Evolutionary conservation across 2,329 filamentous ascomycete genomes (phyloP).

Genomic region (Diplodia sapinea): DNA sequence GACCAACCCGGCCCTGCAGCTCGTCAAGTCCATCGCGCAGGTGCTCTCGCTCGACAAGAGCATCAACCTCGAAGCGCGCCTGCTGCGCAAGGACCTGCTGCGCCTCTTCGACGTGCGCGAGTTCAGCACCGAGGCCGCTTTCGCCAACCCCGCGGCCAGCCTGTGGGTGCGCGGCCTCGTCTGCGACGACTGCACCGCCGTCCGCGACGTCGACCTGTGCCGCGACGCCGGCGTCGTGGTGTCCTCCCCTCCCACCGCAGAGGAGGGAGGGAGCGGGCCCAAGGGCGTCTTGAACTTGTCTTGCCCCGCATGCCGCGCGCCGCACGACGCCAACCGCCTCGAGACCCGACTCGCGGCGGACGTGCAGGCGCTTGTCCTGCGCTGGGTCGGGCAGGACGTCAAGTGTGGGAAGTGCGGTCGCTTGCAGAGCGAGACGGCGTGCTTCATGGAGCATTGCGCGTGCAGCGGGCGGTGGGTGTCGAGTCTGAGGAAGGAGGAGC

Average conservation of each 20-base stretch:
- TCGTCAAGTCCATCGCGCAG: conserved; percentile 93
- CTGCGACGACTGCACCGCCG: conserved; percentile 88
- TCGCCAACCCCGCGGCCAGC: conserved; percentile 80
- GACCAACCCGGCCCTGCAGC: conserved; percentile 78
- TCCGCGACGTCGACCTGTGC: conserved; percentile 88
- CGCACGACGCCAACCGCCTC: conserved; percentile 78
- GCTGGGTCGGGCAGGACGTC: conserved; percentile 89
- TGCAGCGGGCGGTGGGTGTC: conserved; percentile 87
- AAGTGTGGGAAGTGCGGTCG: conserved; percentile 75
- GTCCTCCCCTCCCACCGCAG: conserved; percentile 41
- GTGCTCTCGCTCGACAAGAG: conserved; percentile 89
- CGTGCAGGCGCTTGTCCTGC: conserved; percentile 74
- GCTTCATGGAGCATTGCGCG: conserved; percentile 95
- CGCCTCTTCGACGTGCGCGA: conserved; percentile 92
- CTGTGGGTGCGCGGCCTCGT: conserved; percentile 77
- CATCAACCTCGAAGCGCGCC: conserved; percentile 83
- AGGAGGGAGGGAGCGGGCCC: conserved; percentile 20
- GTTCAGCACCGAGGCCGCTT: conserved; percentile 86
- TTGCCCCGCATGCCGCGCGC: conserved; percentile 76
- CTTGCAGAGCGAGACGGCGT: conserved; percentile 71
- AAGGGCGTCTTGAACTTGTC: conserved; percentile 35
- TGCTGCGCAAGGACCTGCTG: conserved; percentile 87
- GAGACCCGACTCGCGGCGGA: conserved; percentile 82
- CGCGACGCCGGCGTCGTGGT: conserved; percentile 83
- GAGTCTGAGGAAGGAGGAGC: conserved; percentile 70